Conservation (phyloP, 2,329 filamentous ascomycete species). For the Pseudogymnoascus sp. region DNA sequence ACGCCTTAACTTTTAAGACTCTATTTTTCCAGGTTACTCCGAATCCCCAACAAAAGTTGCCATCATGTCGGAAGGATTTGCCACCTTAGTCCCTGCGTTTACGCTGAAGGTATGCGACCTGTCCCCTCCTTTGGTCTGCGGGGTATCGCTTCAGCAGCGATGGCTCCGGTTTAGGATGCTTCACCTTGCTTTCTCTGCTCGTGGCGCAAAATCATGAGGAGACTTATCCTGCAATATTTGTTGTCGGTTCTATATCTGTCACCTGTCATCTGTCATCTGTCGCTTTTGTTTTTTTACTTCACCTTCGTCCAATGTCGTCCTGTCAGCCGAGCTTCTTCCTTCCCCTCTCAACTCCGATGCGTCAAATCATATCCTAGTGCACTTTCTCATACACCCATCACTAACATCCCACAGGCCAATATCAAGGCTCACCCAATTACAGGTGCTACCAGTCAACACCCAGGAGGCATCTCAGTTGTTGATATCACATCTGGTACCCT, state of each 20-base stretch:
- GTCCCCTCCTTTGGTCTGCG: conserved; percentile 20
- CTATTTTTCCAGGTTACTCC: background rate
- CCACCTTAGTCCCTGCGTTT: conserved; percentile 4
- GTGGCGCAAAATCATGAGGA: background rate
- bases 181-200: background rate
- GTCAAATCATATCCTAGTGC: background rate
- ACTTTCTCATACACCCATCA: background rate
- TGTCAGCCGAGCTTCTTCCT: background rate
- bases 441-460: background rate
- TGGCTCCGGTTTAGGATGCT: background rate
- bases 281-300: background rate
- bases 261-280: background rate
- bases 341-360: background rate
- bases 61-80: conserved; percentile 9
- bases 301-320: background rate
- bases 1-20: background rate
- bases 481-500: conserved; percentile 27
- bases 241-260: background rate
- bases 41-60: background rate
- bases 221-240: background rate
- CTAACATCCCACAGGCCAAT: background rate
- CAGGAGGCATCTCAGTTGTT: conserved; percentile 16
- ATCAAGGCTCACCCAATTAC: background rate
- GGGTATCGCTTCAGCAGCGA: background rate
- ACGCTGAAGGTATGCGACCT: background rate